Evolutionary conservation across 495 filamentous ascomycete species (phyloP).

Genomic region (Podospora tetraspora): DNA sequence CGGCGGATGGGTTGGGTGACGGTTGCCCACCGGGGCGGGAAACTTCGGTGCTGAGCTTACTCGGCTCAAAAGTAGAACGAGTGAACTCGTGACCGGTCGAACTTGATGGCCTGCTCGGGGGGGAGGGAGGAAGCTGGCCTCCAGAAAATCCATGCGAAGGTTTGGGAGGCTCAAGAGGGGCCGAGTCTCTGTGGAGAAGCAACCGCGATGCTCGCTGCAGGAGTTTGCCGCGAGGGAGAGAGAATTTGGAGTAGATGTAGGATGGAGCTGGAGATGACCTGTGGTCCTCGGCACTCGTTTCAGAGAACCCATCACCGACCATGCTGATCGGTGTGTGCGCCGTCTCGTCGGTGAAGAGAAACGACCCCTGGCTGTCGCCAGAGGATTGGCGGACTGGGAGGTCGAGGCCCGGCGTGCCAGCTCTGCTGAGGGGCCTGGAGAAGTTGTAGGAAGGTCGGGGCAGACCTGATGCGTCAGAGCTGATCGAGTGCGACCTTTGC

Average conservation of each 20-base stretch:
- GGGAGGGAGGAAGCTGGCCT: conserved; percentile 50
- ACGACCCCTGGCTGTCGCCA: conserved; percentile 58
- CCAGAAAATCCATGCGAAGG: conserved; percentile 33
- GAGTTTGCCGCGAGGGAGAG: conserved; percentile 72
- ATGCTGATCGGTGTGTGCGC: conserved; percentile 60
- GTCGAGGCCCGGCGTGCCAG: conserved; percentile 60
- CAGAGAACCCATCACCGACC: conserved; percentile 54
- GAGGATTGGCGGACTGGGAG: conserved; percentile 52
- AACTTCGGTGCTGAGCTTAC: conserved; percentile 42
- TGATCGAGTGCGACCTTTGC: conserved; percentile 72
- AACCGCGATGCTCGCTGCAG: conserved; percentile 62
- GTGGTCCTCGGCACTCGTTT: conserved; percentile 35
- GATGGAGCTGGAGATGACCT: conserved; percentile 59
- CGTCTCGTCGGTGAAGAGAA: conserved; percentile 53
- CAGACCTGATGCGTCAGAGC: conserved; percentile 64
- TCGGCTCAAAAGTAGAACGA: conserved; percentile 40
- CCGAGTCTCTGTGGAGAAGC: conserved; percentile 47
- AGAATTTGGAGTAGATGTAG: conserved; percentile 78
- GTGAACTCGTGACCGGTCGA: conserved; percentile 38
- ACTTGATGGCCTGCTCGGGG: conserved; percentile 47
- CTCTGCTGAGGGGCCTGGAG: conserved; percentile 80
- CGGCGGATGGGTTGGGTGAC: conserved; percentile 43
- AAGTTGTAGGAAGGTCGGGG: conserved; percentile 84
- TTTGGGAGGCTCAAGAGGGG: conserved; percentile 39
- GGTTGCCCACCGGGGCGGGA: conserved; percentile 27